Evolutionary conservation across 2,329 filamentous ascomycete genomes (phyloP), one percentile per base, ranked within the genome.

Genomic region (Fusarium sp.): DNA sequence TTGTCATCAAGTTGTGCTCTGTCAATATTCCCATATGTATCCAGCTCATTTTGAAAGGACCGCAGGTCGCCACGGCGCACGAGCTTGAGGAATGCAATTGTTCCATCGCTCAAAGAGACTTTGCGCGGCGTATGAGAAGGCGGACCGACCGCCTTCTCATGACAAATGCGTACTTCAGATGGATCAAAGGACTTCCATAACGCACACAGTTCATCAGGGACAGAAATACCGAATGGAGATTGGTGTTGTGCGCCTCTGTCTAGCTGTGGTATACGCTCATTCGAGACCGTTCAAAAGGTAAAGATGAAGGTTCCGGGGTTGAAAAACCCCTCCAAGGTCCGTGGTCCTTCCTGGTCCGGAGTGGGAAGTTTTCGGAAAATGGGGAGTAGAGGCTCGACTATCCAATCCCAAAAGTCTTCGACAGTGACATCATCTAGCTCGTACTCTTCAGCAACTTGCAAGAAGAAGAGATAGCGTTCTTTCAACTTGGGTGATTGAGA

Each of bases 141-240:
- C 1, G 43, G 53, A 1, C 13, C 22, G 1, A 25, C 9, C 0
- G 0, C 1, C 0, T 20, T 27, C 13, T 7, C 11, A 8, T 56
- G 18, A 11, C 11, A 49, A 1, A 3, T 29, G 9, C 6, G 1
- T 6, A 29, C 29, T n/a, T 56, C 0, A 29, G 43, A 1, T 15
- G 3, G 2, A 8, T 25, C 3, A 4, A 6, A 56, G 18, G 18
- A 22, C 20, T n/a, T 22, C 43, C 29, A 49, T 16, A 10, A 3
- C 12, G 13, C 5, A n/a, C 10, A 49, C 6, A 1, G 10, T 10
- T 29, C 22, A 16, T 38, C 13, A 9, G 18, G 27, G 0, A 56
- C 2, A 3, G 20, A 9, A 8, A 56, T 13, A 2, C 53, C 43
- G 20, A 43, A 43, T 43, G n/a, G 4, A 1, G 40, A 43, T 22